Conservation (phyloP, 805 yeast species). For the Kuraishia ogatae region DNA sequence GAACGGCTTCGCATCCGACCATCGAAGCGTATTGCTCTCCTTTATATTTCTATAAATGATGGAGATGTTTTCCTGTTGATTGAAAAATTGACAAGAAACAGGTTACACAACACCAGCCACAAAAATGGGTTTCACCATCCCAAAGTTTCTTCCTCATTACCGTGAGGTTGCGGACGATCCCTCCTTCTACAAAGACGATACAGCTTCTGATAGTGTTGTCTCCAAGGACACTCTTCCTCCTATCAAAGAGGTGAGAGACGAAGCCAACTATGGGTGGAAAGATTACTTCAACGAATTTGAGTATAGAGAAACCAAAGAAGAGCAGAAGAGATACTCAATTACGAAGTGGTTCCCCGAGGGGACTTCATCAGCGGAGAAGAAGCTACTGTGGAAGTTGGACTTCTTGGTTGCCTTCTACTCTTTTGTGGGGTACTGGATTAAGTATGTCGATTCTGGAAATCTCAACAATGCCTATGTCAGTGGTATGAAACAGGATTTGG, state of each 20-base stretch:
- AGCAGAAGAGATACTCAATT: slow-evolving; percentile 19
- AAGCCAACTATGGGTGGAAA: slow-evolving; percentile 41
- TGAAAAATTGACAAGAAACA: background rate
- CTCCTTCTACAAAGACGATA: background rate
- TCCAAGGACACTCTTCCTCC: background rate
- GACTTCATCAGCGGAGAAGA: slow-evolving; percentile 22
- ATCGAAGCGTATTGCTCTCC: background rate
- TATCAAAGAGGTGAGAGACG: slow-evolving; percentile 36
- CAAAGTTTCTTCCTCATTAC: slow-evolving; percentile 2
- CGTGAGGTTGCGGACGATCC: slow-evolving; percentile 1
- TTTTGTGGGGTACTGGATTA: slow-evolving; percentile 20
- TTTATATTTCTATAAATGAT: background rate
- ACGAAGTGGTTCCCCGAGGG: slow-evolving; percentile 21
- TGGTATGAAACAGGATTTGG: slow-evolving; percentile 43
- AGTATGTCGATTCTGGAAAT: slow-evolving; percentile 50
- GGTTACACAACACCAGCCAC: background rate
- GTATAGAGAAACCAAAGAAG: slow-evolving; percentile 30
- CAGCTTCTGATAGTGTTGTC: background rate
- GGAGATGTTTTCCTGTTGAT: background rate
- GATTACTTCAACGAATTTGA: slow-evolving; percentile 50
- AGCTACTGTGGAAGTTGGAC: slow-evolving; percentile 23
- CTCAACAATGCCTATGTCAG: slow-evolving; percentile 54
- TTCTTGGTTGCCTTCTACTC: slow-evolving; percentile 18
- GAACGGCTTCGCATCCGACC: background rate
- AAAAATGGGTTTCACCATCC: background rate